Conservation (phyloP, 2,329 filamentous ascomycete species). For the Thyridium curvatum region DNA sequence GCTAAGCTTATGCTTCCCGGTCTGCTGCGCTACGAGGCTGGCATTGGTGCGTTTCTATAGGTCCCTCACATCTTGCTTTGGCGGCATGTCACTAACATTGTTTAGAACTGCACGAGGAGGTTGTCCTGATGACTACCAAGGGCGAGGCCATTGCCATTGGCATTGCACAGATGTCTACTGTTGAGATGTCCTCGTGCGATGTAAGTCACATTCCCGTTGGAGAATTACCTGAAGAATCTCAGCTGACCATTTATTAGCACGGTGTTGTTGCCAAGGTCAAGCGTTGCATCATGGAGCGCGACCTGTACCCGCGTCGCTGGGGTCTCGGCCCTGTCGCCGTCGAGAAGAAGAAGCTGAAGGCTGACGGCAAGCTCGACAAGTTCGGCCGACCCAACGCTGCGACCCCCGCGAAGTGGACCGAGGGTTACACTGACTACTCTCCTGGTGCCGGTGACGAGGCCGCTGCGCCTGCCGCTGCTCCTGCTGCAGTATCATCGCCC, state of each 20-base stretch:
- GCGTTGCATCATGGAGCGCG: conserved; percentile 99
- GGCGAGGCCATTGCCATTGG: conserved; percentile 95
- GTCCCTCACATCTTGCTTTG: neutral
- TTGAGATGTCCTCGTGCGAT: conserved; percentile 94
- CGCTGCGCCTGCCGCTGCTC: conserved; percentile 35
- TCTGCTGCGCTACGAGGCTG: conserved; percentile 66
- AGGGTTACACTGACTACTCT: conserved; percentile 87
- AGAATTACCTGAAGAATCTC: too few relatives aligned
- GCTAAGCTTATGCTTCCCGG: conserved; percentile 99
- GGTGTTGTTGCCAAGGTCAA: conserved; percentile 98
- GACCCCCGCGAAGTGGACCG: conserved; percentile 89
- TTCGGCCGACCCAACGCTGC: conserved; percentile 87
- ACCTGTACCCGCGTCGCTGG: conserved; percentile 95
- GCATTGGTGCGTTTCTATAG: conserved; percentile 5
- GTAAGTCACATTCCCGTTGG: too few relatives aligned
- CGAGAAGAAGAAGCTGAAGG: conserved; percentile 99
- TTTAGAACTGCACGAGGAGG: conserved; percentile 92
- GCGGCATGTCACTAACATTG: conserved; percentile 45
- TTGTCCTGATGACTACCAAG: conserved; percentile 98
- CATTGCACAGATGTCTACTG: conserved; percentile 96
- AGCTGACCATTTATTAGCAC: conserved; percentile 37
- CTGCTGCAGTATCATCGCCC: conserved; percentile 34
- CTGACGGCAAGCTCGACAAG: conserved; percentile 96
- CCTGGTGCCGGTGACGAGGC: conserved; percentile 40
- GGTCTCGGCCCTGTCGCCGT: conserved; percentile 86